Base-by-base conservation (phyloP, 768 basidiomycete species). In the Hygrocybe punicea region DNA sequence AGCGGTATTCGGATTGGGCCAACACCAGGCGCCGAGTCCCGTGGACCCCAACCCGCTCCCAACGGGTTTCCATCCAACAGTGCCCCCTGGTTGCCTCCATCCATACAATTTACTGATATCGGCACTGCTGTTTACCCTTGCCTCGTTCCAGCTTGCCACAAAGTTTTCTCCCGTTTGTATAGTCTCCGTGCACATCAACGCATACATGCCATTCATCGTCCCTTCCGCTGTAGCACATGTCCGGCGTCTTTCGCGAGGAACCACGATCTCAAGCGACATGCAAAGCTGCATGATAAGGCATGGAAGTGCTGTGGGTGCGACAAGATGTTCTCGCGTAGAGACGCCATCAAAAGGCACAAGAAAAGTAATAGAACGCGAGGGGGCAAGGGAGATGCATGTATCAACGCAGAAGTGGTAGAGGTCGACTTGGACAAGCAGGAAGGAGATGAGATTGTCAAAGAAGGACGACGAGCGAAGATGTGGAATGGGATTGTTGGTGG, bases 71-170 rank as follows among this genome's bases (percentile, higher is more conserved):
- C 71, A 21, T 66, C 71, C 33, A 68, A 65, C 55, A 58, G 67
- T 36, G 55, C 67, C 21, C 74, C 73, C 23, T 78, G 76, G 76
- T 65, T 67, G 53, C 66, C 68, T 21, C 59, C 65, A 11, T 58
- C 68, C 34, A 48, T 60, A 53, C 60, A 65, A 49, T 53, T 69
- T 16, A 71, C 73, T 25, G 84, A 85, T 62, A 86, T 86, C 47
- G 84, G 82, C 35, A 86, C 88, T 11, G 87, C 88, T 7, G 87
- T 91, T n/a, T 85, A 89, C 63, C 89, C 90, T 4, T 92, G 90
- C 67, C 77, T 84, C n/a, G 74, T 83, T 16, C 71, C 78, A 24
- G 75, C 79, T 33, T 92, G 90, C 67, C 74, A 71, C 58, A 90
- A 87, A 71, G 81, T 76, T 6, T 91, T 92, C 67, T 79, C 83